A percentile compares a stretch with the other conserved stretches of the same genome.
Evolutionary conservation across 2,329 filamentous ascomycete genomes (phyloP).

Genomic region (Dactylellina leptospora): DNA sequence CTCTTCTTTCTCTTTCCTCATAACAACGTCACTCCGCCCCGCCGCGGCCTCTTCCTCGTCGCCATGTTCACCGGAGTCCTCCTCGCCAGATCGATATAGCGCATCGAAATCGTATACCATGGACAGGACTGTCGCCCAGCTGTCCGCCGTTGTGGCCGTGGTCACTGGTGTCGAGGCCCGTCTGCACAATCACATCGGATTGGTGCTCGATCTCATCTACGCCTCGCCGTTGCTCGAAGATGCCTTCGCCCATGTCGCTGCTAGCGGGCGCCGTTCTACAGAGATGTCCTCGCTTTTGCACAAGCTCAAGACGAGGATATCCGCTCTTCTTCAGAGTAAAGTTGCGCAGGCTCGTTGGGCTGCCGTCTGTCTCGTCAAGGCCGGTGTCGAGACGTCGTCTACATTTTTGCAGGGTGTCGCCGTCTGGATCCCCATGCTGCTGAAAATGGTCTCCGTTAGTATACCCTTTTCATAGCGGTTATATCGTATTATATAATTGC

Average conservation of each 20-base stretch:
- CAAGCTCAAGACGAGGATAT: conserved; percentile 56
- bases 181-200: conserved; percentile 20
- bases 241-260: conserved; percentile 23
- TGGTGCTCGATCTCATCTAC: conserved; percentile 21
- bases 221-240: conserved; percentile 30
- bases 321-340: conserved; percentile 56
- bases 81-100: too few relatives aligned
- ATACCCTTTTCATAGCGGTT: too few relatives aligned
- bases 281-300: conserved; percentile 55
- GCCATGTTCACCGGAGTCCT: too few relatives aligned
- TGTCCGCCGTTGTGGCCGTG: conserved; percentile 22
- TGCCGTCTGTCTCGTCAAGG: conserved; percentile 55
- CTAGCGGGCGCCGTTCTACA: conserved; percentile 14
- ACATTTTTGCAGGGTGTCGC: conserved; percentile 53
- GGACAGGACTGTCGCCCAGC: conserved; percentile 18
- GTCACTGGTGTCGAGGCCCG: neutral
- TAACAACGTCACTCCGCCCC: neutral
- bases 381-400: conserved; percentile 54
- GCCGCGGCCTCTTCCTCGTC: neutral
- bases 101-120: too few relatives aligned
- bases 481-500: neutral
- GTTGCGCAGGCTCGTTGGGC: conserved; percentile 53
- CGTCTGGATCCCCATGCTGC: conserved; percentile 55
- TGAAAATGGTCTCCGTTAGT: conserved; percentile 54
- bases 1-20: too few relatives aligned